Conservation (phyloP, 2,329 filamentous ascomycete genomes). For the Cryphonectria parasitica region DNA sequence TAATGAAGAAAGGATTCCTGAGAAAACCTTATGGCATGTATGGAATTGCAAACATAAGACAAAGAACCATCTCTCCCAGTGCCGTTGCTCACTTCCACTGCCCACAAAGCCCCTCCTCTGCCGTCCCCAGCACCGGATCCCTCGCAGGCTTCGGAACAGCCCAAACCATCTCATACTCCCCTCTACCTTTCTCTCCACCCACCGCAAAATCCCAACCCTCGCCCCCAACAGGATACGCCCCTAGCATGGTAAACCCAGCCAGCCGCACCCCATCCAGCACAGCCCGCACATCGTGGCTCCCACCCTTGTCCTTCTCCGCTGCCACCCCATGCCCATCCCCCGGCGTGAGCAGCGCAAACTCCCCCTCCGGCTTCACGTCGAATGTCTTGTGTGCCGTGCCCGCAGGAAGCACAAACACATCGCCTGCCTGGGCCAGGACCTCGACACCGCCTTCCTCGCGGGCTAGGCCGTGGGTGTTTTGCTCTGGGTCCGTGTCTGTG, state of each 20-base stretch:
- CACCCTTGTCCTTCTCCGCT: too few relatives aligned
- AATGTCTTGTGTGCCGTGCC: constrained; percentile 59
- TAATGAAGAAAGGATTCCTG: not conserved
- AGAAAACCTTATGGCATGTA: not conserved
- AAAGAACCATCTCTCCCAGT: too few relatives aligned
- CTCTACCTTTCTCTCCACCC: constrained; percentile 49
- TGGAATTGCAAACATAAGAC: not conserved
- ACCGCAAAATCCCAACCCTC: constrained; percentile 55
- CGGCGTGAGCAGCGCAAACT: constrained; percentile 48
- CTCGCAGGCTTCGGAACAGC: constrained; percentile 45
- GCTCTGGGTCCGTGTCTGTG: constrained; percentile 38
- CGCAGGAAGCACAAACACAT: constrained; percentile 62
- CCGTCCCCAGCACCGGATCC: constrained; percentile 52
- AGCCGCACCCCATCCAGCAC: constrained; percentile 43
- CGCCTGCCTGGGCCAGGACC: constrained; percentile 52
- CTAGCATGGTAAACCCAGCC: constrained; percentile 59
- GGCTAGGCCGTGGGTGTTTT: constrained; percentile 42
- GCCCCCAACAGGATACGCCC: constrained; percentile 54
- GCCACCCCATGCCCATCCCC: constrained; percentile 43
- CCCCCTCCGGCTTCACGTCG: constrained; percentile 41
- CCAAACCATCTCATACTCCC: constrained; percentile 50
- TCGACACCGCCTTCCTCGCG: constrained; percentile 54
- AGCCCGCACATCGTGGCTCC: constrained; percentile 34
- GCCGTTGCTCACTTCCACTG: constrained; percentile 23
- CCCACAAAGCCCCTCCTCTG: constrained; percentile 21